Evolutionary conservation across 2,329 filamentous ascomycete species (phyloP), one percentile per base, ranked within the genome.

Genomic region (Dothideomycetes sp.): DNA sequence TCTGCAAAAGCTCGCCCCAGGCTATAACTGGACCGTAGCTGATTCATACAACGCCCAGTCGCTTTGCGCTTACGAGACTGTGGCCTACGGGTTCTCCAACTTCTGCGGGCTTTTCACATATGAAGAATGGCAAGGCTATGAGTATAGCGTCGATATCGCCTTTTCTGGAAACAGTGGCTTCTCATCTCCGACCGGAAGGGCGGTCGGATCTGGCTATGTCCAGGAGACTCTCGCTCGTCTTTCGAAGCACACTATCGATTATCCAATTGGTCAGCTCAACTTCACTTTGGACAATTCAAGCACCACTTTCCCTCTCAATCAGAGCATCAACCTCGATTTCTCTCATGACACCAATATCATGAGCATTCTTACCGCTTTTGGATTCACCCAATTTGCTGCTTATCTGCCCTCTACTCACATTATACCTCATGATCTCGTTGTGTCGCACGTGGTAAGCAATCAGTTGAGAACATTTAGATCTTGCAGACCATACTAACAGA

Each of bases 61-160:
- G 3, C 68, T 87, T 55, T 88, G 83, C 51, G 77, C 82, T 0
- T 88, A 87, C 53, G 83, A 88, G 58, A 85, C 80, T 0, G 73
- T 84, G n/a, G 77, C 80, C 1, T 78, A 82, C 45, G 83, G 83
- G 16, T 87, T 78, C 63, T 84, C 79, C 49, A 70, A 69, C 8
- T 88, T 84, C 64, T 88, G 83, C 54, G 65, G 76, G 17, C 68
- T 88, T 4, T 88, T 87, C 56, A 85, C 76, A 0, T 84, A 80
- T 49, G 68, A 79, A 15, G 83, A 88, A 55, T 88, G 82, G 82
- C 62, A 74, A 35, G 74, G 70, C 27, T 87, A 81, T 53, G 78
- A 79, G 43, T 88, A 88, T 60, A 73, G 73, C 3, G 67, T 81
- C 42, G 83, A 87, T 49, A 65, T 87, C 24, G 60, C 56, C 22